A percentile compares a stretch with the other conserved stretches of the same genome.
phyloP scores from a whole-genome alignment of 495 filamentous ascomycete genomes.

The Talaromyces ruber region DNA sequence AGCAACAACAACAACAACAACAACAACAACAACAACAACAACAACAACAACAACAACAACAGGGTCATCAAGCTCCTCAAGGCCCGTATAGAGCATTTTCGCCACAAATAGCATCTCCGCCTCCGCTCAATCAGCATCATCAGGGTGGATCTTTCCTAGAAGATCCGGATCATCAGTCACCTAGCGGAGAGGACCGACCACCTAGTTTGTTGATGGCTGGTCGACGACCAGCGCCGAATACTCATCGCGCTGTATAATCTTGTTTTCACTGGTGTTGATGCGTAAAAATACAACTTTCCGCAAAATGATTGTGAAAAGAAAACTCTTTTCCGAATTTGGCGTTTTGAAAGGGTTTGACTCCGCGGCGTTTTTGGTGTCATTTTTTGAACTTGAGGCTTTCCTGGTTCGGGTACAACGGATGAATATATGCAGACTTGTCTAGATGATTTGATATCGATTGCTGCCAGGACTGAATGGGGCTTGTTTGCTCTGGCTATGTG shows the following conservation, averaged over 20 bases:
- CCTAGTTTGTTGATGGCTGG: conserved; percentile 38
- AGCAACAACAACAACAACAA: conserved; percentile 1
- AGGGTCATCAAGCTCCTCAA: neutral
- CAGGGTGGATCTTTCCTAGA: conserved; percentile 22
- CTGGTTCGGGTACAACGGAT: neutral
- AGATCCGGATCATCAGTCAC: conserved; percentile 13
- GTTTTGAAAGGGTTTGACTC: too few relatives aligned
- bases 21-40: conserved; percentile 1
- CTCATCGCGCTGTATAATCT: conserved; percentile 19
- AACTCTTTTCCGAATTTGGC: too few relatives aligned
- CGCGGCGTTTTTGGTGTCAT: neutral
- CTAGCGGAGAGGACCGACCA: conserved; percentile 22
- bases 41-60: conserved; percentile 4
- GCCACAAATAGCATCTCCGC: conserved; percentile 17
- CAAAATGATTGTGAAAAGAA: too few relatives aligned
- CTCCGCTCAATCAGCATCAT: conserved; percentile 14
- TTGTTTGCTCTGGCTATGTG: too few relatives aligned
- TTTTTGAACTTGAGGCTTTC: neutral
- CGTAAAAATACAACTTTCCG: too few relatives aligned
- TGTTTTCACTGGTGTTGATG: neutral
- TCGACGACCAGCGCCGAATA: conserved; percentile 25
- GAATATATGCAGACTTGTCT: neutral
- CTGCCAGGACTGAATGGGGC: neutral
- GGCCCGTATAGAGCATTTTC: conserved; percentile 13
- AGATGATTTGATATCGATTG: neutral